Base-by-base conservation (phyloP, 148 eudicot species). In the Arbutus unedo region DNA sequence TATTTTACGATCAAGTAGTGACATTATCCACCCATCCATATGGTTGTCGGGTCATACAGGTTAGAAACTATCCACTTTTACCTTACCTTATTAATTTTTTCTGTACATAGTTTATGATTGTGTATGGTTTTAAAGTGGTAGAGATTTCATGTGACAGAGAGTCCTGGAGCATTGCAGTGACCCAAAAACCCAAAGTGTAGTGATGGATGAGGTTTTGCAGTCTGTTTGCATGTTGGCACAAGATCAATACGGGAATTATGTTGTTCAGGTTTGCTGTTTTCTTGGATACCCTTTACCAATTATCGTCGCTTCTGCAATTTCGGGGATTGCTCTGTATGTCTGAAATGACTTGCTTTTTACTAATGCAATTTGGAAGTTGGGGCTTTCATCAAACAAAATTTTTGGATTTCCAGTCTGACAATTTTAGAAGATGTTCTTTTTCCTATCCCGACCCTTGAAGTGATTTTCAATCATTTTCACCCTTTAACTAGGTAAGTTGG, bases 11-110 rank as follows among this genome's bases (percentile, higher is more conserved):
- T 83, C 95, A 95, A 90, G 92, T 95, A 77, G 94, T 90, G 85
- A 88, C 90, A 8, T 85, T 95, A 81, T 95, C 98, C 64, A 93
- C 93, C 62, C 98, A 95, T 88, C 98, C 98, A 54, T 95, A 95
- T 91, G 98, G 98, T 82, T 95, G 98, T 81, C 98, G 98, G 85
- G 98, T 95, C 81, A 92, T 95, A 84, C 98, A 93, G 89, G 91
- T 89, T 44, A 64, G 23, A 38, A 77, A 15, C 83, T 71, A 73
- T 56, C 72, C 4, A 13, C n/a, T 56, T 43, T 72, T 21, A 13
- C 47, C 50, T 72, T 21, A 13, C 47, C 50, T 81, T 70, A 10
- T 53, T 38, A 31, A 14, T 14, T 13, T 23, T 49, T 81, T n/a
- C 11, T 68, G 48, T 76, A 13, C 43, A 50, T 57, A 18, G 23